Base-by-base conservation (phyloP, 1,139 yeast species). In the Saccharomyces hybrid region DNA sequence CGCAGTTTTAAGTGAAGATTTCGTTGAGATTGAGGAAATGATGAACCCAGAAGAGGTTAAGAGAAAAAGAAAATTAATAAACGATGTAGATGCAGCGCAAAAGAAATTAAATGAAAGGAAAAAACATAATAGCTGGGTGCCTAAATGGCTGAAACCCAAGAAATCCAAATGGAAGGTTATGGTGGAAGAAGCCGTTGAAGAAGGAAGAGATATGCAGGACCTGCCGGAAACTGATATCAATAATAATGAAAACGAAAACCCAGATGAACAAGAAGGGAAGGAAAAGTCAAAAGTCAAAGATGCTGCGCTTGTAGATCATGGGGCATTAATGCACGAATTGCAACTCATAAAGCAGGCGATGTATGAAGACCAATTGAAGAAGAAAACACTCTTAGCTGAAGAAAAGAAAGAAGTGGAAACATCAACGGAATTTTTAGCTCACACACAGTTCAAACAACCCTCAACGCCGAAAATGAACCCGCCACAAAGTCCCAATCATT, bases 21-120 rank as follows among this genome's bases (percentile, higher is more conserved):
- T 95, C 69, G 85, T 88, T 14, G 99, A 95, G 70, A 91, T 95
- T 60, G 98, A 91, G 66, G 97, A 93, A 64, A 62, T 66, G 6
- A 96, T 97, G 0, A 97, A 91, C 69, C 90, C 96, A 2, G 97
- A 88, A 61, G 84, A 86, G 66, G 80, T 83, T 23, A 90, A 89
- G 61, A 82, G 81, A 54, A 95, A 90, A 64, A 77, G 97, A 57
- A 84, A 88, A 66, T 76, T 93, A 62, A 78, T 93, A 23, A 76
- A 78, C 56, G 98, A 93, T 65, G 87, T 90, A 62, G 96, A 89
- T 60, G 90, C 86, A 62, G 96, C 96, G 0, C 79, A 88, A 56
- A 84, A 83, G 55, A 81, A 80, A 59, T 73, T 80, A 73, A 74
- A 73, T 53, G 70, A 75, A 46, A 78, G 78, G 55, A 76, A 74